phyloP scores from a whole-genome alignment of 768 basidiomycete genomes.

The Dioszegia aurantiaca region DNA sequence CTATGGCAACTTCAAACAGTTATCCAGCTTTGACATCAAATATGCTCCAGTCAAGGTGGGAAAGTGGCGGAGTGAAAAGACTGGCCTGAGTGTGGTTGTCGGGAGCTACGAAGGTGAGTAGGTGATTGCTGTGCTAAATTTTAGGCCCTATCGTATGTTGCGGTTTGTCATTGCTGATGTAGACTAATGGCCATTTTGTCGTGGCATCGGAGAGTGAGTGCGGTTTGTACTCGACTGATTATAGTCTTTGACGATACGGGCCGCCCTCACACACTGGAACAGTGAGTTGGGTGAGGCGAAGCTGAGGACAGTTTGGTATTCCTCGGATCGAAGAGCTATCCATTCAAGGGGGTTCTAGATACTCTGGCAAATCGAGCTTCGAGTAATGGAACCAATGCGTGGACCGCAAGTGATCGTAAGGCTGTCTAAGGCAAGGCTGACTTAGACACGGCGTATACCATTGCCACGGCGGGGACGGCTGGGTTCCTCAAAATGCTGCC shows the following conservation, averaged over 20 bases:
- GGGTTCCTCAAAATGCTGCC: slow-evolving; percentile 60
- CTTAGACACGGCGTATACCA: slow-evolving; percentile 82
- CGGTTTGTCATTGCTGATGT: neutral
- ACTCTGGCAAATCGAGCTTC: slow-evolving; percentile 84
- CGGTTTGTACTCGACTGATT: neutral
- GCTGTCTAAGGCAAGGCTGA: neutral
- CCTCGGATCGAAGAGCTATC: slow-evolving; percentile 92
- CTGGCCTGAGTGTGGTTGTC: slow-evolving; percentile 86
- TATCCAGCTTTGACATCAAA: slow-evolving; percentile 71
- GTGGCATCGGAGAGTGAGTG: slow-evolving; percentile 81
- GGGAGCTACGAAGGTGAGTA: slow-evolving; percentile 62
- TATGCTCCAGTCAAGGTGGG: slow-evolving; percentile 77
- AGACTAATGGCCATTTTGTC: slow-evolving; percentile 87
- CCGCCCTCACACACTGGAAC: slow-evolving; percentile 93
- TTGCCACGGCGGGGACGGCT: slow-evolving; percentile 89
- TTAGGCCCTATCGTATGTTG: slow-evolving; percentile 19
- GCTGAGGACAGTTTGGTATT: slow-evolving; percentile 67
- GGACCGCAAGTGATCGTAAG: slow-evolving; percentile 70
- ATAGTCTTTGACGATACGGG: slow-evolving; percentile 90
- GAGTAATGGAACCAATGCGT: slow-evolving; percentile 67
- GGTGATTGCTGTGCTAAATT: slow-evolving; percentile 5
- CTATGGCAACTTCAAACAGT: slow-evolving; percentile 78
- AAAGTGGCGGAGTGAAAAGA: slow-evolving; percentile 82
- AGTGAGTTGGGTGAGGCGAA: slow-evolving; percentile 58
- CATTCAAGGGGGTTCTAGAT: slow-evolving; percentile 93